Evolutionary conservation across 164 flowering plant species (phyloP).

Genomic region (Magnolia changhungtana): DNA sequence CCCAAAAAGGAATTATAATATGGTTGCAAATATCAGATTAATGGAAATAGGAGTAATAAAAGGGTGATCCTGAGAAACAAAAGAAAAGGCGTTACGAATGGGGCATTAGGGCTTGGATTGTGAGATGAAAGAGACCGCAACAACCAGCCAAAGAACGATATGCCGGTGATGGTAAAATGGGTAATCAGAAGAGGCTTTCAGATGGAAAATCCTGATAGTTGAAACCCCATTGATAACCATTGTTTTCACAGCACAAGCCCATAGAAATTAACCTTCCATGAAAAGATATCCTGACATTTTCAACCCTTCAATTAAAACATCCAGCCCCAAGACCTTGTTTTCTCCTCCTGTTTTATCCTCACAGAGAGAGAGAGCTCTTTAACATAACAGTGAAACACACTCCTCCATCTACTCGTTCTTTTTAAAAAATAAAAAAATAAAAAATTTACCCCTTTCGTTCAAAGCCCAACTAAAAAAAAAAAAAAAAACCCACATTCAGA

Average conservation of each 20-base stretch:
- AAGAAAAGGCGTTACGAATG: background rate
- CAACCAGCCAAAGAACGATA: background rate
- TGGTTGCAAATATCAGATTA: background rate
- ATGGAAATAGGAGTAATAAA: background rate
- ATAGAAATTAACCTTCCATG: background rate
- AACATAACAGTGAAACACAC: background rate
- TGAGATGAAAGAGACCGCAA: constrained; percentile 1
- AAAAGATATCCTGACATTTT: background rate
- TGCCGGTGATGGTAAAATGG: background rate
- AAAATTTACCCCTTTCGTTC: background rate
- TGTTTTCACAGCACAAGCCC: background rate
- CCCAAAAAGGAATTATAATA: background rate
- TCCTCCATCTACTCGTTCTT: background rate
- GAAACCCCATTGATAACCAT: background rate
- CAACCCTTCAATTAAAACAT: background rate
- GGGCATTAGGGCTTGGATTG: constrained; percentile 1
- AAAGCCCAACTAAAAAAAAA: background rate
- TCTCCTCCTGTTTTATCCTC: constrained; percentile 2
- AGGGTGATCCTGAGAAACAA: background rate
- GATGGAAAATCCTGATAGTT: background rate
- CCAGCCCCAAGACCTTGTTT: background rate
- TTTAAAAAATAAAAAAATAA: background rate
- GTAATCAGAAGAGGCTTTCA: background rate
- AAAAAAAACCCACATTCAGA: background rate
- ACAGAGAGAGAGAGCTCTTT: background rate